These are phyloP conservation scores for Macroventuria anomochaeta DNA, from an alignment of 2,329 filamentous ascomycete genomes.

Conservation along the genomic window DNA sequence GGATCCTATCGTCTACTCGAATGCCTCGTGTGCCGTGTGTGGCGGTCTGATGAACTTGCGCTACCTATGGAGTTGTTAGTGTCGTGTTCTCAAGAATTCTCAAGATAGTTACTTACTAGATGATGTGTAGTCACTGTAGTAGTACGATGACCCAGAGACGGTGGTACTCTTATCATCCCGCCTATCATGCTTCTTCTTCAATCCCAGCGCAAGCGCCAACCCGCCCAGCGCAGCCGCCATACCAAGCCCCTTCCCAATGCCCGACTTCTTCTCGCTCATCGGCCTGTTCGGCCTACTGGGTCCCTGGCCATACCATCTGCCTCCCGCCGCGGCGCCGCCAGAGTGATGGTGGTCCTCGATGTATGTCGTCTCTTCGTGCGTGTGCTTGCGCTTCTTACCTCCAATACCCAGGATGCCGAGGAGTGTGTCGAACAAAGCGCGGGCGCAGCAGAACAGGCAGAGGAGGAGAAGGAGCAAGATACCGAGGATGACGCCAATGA, in stretches of 20 bases:
- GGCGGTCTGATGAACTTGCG: conserved; percentile 53
- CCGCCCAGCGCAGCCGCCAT: conserved; percentile 53
- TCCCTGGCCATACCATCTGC: conserved; percentile 57
- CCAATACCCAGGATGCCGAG: conserved; percentile 68
- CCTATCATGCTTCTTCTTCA: conserved; percentile 53
- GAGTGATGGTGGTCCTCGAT: conserved; percentile 69
- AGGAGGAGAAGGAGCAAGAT: conserved; percentile 71
- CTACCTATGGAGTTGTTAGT: conserved; percentile 47
- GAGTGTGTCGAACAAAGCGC: conserved; percentile 63
- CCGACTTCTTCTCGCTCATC: conserved; percentile 42
- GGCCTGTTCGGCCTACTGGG: conserved; percentile 45
- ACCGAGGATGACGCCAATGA: conserved; percentile 74
- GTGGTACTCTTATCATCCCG: conserved; percentile 54
- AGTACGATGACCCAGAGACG: conserved; percentile 49
- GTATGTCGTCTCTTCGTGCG: conserved; percentile 65
- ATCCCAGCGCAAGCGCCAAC: conserved; percentile 53
- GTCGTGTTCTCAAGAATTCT: too few relatives aligned
- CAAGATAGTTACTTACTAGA: conserved; percentile 59
- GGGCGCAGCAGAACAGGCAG: conserved; percentile 73
- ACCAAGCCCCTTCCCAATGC: conserved; percentile 46
- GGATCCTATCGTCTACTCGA: conserved; percentile 21
- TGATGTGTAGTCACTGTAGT: conserved; percentile 57
- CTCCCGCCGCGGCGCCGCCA: conserved; percentile 63
- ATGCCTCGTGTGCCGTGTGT: conserved; percentile 50
- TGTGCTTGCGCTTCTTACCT: conserved; percentile 54